These are phyloP conservation scores for Vitis amurensis DNA, from an alignment of 164 flowering plant genomes.

Conservation along the genomic window DNA sequence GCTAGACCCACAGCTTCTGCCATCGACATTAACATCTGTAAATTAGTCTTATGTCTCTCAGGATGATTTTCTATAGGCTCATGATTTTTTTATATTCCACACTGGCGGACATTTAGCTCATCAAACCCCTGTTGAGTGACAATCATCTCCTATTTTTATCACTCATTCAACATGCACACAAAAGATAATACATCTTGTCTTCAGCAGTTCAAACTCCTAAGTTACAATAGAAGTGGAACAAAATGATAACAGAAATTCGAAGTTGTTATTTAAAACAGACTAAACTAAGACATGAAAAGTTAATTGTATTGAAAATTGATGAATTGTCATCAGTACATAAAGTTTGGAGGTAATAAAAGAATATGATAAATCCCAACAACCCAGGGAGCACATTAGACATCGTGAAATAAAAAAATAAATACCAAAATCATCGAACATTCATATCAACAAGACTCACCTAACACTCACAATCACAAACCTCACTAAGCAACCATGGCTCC, in stretches of 20 bases:
- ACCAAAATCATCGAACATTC: conserved; percentile 21
- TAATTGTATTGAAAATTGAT: conserved; percentile 21
- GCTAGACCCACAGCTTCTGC: too few species aligned
- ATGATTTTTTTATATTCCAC: too few species aligned
- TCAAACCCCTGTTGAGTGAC: too few species aligned
- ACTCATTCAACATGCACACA: too few species aligned
- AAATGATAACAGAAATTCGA: too few species aligned
- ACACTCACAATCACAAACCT: conserved; percentile 23
- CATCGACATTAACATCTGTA: too few species aligned
- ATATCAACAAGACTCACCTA: conserved; percentile 29
- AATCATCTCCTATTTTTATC: too few species aligned
- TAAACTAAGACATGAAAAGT: conserved; percentile 1
- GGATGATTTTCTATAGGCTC: too few species aligned
- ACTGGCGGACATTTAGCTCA: too few species aligned
- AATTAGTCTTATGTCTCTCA: too few species aligned
- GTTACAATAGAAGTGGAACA: not conserved
- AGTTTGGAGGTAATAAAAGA: conserved; percentile 26
- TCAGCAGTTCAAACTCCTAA: conserved; percentile 1
- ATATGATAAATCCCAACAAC: conserved; percentile 27
- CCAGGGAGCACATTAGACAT: conserved; percentile 8
- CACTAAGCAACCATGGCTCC: conserved; percentile 12
- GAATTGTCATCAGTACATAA: conserved; percentile 21
- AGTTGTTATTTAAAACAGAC: too few species aligned
- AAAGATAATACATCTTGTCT: too few species aligned
- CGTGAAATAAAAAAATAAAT: conserved; percentile 5